Percentiles rank a stretch among this genome's conserved stretches.
These are phyloP conservation scores for Aspergillus incahuasiensis DNA, from an alignment of 495 filamentous ascomycete genomes.

Conservation along the genomic window DNA sequence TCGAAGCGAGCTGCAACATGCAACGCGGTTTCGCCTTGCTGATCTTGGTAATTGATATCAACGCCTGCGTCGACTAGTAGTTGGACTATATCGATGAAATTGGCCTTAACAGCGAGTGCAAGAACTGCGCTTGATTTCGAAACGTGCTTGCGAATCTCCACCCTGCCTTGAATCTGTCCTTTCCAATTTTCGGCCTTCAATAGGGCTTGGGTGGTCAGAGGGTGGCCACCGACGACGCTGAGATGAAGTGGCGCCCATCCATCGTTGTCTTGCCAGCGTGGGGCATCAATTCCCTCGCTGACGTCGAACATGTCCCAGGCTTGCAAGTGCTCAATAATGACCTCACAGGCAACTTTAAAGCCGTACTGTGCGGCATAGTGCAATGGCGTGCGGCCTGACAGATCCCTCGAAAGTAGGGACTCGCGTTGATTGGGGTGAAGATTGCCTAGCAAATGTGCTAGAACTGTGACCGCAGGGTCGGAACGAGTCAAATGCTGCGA, in stretches of 20 bases:
- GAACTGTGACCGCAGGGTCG: constrained; percentile 69
- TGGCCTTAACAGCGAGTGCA: constrained; percentile 78
- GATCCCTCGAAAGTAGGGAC: constrained; percentile 66
- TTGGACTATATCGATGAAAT: constrained; percentile 76
- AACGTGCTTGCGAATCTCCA: constrained; percentile 59
- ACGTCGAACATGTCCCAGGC: constrained; percentile 85
- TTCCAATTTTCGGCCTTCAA: constrained; percentile 74
- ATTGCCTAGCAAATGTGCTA: constrained; percentile 66
- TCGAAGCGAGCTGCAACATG: constrained; percentile 90
- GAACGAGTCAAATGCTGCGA: constrained; percentile 59
- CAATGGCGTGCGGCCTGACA: constrained; percentile 78
- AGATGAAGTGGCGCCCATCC: constrained; percentile 89
- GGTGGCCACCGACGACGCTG: constrained; percentile 86
- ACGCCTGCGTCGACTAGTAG: constrained; percentile 86
- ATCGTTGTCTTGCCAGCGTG: constrained; percentile 85
- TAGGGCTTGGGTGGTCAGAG: constrained; percentile 73
- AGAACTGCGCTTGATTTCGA: constrained; percentile 87
- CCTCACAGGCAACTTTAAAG: constrained; percentile 77
- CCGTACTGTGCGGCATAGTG: constrained; percentile 97
- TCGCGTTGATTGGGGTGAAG: constrained; percentile 63
- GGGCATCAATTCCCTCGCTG: constrained; percentile 76
- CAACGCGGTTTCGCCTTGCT: constrained; percentile 86
- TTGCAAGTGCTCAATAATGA: constrained; percentile 84
- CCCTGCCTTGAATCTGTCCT: constrained; percentile 52
- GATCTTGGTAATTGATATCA: constrained; percentile 90